Conservation (phyloP, 2,329 filamentous ascomycete species). For the Penicillium oxalicum region DNA sequence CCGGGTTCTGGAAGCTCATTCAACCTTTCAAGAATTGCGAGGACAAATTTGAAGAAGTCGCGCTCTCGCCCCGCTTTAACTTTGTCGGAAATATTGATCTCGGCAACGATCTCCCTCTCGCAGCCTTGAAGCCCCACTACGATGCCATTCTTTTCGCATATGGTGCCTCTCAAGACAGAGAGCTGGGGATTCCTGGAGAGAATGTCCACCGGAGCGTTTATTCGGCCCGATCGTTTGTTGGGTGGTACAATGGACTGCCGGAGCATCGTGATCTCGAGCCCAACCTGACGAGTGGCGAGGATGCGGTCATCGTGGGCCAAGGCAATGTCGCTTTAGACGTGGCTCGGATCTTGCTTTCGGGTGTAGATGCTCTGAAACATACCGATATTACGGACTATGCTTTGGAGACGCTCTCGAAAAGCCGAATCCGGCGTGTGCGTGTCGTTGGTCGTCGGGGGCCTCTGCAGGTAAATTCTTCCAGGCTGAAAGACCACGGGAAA, state of each 20-base stretch:
- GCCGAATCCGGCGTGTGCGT: slow-evolving; percentile 69
- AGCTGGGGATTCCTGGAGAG: slow-evolving; percentile 74
- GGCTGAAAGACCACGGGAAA: not conserved
- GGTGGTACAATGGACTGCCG: slow-evolving; percentile 96
- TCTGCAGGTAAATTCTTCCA: slow-evolving; percentile 59
- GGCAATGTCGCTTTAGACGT: slow-evolving; percentile 96
- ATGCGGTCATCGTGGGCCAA: slow-evolving; percentile 84
- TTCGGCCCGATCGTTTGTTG: slow-evolving; percentile 88
- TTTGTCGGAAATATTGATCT: slow-evolving; percentile 88
- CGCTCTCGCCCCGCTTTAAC: slow-evolving; percentile 71
- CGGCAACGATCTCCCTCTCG: slow-evolving; percentile 63
- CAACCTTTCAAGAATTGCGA: slow-evolving; percentile 68
- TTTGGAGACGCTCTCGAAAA: slow-evolving; percentile 64
- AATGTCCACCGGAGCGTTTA: slow-evolving; percentile 61
- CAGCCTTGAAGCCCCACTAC: slow-evolving; percentile 70
- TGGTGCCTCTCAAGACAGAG: slow-evolving; percentile 77
- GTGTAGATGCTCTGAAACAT: slow-evolving; percentile 64
- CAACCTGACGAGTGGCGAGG: slow-evolving; percentile 66
- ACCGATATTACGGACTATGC: slow-evolving; percentile 90
- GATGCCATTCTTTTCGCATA: slow-evolving; percentile 91
- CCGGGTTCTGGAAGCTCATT: no score
- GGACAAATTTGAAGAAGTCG: slow-evolving; percentile 87
- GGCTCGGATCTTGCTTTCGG: slow-evolving; percentile 74
- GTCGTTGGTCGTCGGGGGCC: slow-evolving; percentile 87
- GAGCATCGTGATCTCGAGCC: slow-evolving; percentile 69